Conservation (phyloP, 352 stramenopile species). For the Globisporangium solare region DNA sequence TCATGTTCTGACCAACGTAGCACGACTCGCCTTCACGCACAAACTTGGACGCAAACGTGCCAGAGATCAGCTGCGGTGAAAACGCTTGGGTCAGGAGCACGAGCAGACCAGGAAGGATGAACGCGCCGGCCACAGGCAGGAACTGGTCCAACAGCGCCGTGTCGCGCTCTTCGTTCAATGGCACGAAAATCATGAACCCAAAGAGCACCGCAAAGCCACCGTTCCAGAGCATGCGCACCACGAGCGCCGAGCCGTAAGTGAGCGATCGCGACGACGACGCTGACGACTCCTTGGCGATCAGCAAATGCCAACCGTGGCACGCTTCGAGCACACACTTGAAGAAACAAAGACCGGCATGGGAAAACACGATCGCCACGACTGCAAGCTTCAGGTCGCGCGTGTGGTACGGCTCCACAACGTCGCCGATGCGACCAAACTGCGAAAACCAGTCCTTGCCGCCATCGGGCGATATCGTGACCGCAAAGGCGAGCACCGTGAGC, state of each 20-base stretch:
- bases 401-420: slow-evolving; percentile 49
- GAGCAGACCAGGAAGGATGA: slow-evolving; percentile 43
- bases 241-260: slow-evolving; percentile 49
- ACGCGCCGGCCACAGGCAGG: slow-evolving; percentile 34
- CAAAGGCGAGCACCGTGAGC: slow-evolving; percentile 49
- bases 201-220: slow-evolving; percentile 52
- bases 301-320: slow-evolving; percentile 59
- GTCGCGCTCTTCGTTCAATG: slow-evolving; percentile 39
- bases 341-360: slow-evolving; percentile 40
- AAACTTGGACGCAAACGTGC: slow-evolving; percentile 65
- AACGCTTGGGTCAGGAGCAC: slow-evolving; percentile 50
- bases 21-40: slow-evolving; percentile 66
- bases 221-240: slow-evolving; percentile 57
- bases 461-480: slow-evolving; percentile 48
- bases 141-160: slow-evolving; percentile 41
- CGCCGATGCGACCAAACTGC: slow-evolving; percentile 51
- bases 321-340: slow-evolving; percentile 65
- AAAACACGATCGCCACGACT: slow-evolving; percentile 44
- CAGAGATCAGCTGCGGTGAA: slow-evolving; percentile 41
- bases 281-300: slow-evolving; percentile 42
- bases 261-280: slow-evolving; percentile 50
- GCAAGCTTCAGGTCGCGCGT: slow-evolving; percentile 51
- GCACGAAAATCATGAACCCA: slow-evolving; percentile 56
- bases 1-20: slow-evolving; percentile 68
- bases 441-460: slow-evolving; percentile 48